A percentile compares a stretch with the other conserved stretches of the same genome.
Evolutionary conservation across 345 rosid species (phyloP).

Genomic region (Acer campestre): DNA sequence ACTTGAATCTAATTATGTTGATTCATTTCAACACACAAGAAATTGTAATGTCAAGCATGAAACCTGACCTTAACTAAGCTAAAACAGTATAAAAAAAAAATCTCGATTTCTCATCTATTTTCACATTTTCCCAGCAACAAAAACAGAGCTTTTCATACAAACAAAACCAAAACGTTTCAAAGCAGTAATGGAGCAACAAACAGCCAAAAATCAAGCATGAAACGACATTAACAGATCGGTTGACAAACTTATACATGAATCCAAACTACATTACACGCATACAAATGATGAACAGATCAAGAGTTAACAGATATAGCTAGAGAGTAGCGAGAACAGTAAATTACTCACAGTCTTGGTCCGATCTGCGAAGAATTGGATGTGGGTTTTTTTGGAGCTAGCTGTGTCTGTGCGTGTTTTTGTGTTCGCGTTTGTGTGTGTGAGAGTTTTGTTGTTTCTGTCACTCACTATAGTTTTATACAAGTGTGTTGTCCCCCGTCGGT

Average conservation of each 20-base stretch:
- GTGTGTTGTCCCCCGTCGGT: slow-evolving; percentile 48
- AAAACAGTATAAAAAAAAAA: slow-evolving; percentile 3
- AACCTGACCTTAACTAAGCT: slow-evolving; percentile 5
- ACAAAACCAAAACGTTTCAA: neutral
- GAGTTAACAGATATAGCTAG: slow-evolving; percentile 3
- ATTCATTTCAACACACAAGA: neutral
- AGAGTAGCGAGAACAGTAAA: slow-evolving; percentile 11
- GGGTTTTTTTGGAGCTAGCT: slow-evolving; percentile 18
- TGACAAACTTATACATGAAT: neutral
- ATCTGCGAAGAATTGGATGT: slow-evolving; percentile 31
- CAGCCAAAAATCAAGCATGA: neutral
- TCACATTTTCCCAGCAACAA: slow-evolving; percentile 23
- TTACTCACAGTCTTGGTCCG: slow-evolving; percentile 53
- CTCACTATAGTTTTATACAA: slow-evolving; percentile 27
- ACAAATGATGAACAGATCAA: slow-evolving; percentile 21
- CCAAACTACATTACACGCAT: slow-evolving; percentile 32
- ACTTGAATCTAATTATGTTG: slow-evolving; percentile 2
- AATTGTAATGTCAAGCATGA: slow-evolving; percentile 2
- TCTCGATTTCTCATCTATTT: neutral
- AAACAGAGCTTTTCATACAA: neutral
- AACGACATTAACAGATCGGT: slow-evolving; percentile 22
- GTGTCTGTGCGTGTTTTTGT: neutral
- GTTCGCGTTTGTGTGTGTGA: slow-evolving; percentile 5
- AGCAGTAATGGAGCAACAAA: slow-evolving; percentile 15
- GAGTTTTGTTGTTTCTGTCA: slow-evolving; percentile 34